Evolutionary conservation across 1,139 yeast species (phyloP).

Genomic region (Candida pseudoviswanathii): DNA sequence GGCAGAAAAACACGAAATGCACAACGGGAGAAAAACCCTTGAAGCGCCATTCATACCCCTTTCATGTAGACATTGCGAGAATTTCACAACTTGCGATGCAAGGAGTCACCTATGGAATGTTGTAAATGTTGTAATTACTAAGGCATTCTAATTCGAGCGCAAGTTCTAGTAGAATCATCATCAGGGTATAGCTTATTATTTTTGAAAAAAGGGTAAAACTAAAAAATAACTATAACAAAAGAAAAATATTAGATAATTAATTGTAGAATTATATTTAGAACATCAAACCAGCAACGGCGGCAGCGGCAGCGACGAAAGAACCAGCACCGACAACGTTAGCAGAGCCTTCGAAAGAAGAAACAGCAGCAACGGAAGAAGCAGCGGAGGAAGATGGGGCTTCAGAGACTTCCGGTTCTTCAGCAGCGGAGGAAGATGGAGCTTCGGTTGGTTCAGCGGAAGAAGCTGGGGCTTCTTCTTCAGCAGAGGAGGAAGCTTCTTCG

Average conservation of each 20-base stretch:
- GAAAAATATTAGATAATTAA: no score
- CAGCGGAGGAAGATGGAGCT: background rate
- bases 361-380: background rate
- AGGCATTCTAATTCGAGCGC: no score
- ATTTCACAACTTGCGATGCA: no score
- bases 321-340: slow-evolving; percentile 8
- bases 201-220: background rate
- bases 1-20: no score
- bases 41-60: no score
- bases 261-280: background rate
- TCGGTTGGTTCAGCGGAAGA: background rate
- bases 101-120: no score
- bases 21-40: no score
- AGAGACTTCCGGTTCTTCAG: background rate
- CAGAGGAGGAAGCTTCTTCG: slow-evolving; percentile 1
- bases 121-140: no score
- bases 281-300: slow-evolving; percentile 9
- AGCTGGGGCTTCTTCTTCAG: background rate
- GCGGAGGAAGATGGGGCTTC: slow-evolving; percentile 5
- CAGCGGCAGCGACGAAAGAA: slow-evolving; percentile 9
- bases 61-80: no score
- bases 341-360: slow-evolving; percentile 9
- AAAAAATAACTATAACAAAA: background rate
- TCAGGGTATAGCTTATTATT: no score
- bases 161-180: no score